Percentiles rank a stretch among this genome's conserved stretches.
Conservation (phyloP, 2,329 filamentous ascomycete genomes). For the Incumbomyces lentus region DNA sequence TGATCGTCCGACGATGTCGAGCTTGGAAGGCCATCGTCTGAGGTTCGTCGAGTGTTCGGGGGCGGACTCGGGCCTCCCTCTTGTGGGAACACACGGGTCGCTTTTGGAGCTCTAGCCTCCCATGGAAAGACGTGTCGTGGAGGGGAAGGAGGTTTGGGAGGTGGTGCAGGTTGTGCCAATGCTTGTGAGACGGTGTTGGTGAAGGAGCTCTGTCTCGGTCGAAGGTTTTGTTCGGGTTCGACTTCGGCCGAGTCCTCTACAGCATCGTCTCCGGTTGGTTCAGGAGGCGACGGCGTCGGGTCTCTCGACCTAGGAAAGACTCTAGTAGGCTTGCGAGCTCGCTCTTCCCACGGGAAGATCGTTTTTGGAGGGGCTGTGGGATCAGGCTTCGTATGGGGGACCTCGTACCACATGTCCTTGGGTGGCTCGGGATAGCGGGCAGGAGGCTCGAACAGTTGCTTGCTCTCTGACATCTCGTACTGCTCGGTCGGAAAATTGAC, state of each 20-base stretch:
- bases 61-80: not conserved
- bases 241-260: constrained; percentile 6
- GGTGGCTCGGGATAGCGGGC: constrained; percentile 70
- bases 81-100: constrained; percentile 32
- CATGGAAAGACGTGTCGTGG: constrained; percentile 74
- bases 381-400: constrained; percentile 45
- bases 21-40: constrained; percentile 9
- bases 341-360: constrained; percentile 85
- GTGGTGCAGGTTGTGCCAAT: constrained; percentile 43
- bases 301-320: constrained; percentile 32
- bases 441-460: constrained; percentile 65
- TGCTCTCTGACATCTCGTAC: constrained; percentile 75
- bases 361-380: constrained; percentile 46
- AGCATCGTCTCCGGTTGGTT: constrained; percentile 14
- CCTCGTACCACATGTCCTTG: constrained; percentile 77
- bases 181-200: constrained; percentile 39
- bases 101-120: constrained; percentile 59
- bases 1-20: constrained; percentile 3
- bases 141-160: constrained; percentile 35
- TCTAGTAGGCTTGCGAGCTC: constrained; percentile 49
- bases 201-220: not conserved
- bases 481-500: constrained; percentile 66
- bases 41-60: not conserved
- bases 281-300: constrained; percentile 12
- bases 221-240: not conserved